Evolutionary conservation across 495 filamentous ascomycete species (phyloP).

Genomic region (Trichoderma gamsii): DNA sequence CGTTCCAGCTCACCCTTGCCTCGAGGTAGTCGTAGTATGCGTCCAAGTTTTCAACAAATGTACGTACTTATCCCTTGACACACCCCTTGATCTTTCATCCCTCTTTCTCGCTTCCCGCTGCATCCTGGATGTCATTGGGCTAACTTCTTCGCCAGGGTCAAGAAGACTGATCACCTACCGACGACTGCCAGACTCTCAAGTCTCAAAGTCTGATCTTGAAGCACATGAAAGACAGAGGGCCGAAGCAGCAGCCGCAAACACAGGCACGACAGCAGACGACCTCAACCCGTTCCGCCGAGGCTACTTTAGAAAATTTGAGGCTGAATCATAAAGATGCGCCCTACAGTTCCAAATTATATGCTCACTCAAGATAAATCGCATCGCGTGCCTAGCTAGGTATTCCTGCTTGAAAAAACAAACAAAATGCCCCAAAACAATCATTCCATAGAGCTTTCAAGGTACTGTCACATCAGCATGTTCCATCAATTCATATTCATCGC

Average conservation of each 20-base stretch:
- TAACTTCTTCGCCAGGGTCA: conserved; percentile 54
- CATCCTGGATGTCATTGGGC: background rate
- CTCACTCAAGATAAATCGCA: background rate
- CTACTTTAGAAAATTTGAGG: conserved; percentile 45
- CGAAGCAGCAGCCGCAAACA: conserved; percentile 24
- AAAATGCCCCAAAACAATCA: background rate
- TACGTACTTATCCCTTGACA: conserved; percentile 23
- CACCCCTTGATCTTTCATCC: conserved; percentile 7
- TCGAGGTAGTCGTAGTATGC: conserved; percentile 73
- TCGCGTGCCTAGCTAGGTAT: background rate
- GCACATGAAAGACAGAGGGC: conserved; percentile 34
- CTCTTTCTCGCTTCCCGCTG: background rate
- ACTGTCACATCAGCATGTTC: background rate
- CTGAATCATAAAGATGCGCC: background rate
- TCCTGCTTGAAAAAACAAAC: background rate
- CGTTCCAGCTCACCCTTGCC: conserved; percentile 68
- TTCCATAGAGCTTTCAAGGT: background rate
- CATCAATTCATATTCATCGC: background rate
- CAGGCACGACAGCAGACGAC: conserved; percentile 58
- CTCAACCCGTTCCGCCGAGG: conserved; percentile 73
- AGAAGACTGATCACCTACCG: conserved; percentile 80
- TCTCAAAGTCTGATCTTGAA: conserved; percentile 38
- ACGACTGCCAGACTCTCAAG: conserved; percentile 56
- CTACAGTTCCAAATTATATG: background rate
- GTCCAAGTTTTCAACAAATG: conserved; percentile 86